These are phyloP conservation scores for Teratosphaeria gauchensis DNA, from an alignment of 2,329 filamentous ascomycete genomes.

Conservation along the genomic window DNA sequence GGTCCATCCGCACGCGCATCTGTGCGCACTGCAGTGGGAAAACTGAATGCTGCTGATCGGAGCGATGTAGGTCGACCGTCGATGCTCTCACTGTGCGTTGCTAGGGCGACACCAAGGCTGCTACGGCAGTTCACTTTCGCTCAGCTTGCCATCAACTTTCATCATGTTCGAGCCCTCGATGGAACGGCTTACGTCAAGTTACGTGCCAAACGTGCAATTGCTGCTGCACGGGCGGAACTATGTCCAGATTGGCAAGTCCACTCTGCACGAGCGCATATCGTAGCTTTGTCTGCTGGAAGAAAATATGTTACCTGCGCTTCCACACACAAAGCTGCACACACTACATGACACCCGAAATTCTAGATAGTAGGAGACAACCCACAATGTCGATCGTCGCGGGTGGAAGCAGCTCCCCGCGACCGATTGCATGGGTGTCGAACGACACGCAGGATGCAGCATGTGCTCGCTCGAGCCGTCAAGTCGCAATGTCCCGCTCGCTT, in stretches of 20 bases:
- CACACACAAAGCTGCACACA: not conserved
- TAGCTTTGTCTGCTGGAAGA: not conserved
- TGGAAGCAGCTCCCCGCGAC: conserved; percentile 14
- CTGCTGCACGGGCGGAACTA: not conserved
- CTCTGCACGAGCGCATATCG: not conserved
- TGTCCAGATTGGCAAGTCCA: not conserved
- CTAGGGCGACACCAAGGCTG: not conserved
- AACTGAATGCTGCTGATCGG: not conserved
- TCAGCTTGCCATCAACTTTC: not conserved
- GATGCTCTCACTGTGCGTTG: not conserved
- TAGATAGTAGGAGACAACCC: too few relatives aligned
- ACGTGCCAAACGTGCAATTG: not conserved
- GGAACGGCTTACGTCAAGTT: not conserved
- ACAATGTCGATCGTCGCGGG: conserved; percentile 5
- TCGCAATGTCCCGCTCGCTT: conserved; percentile 8
- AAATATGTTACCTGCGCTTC: not conserved
- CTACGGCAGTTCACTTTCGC: not conserved
- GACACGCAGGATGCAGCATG: conserved; percentile 6
- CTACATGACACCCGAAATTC: not conserved
- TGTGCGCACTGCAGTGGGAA: not conserved
- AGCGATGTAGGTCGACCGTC: not conserved
- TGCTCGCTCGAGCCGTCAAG: not conserved
- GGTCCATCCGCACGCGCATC: not conserved
- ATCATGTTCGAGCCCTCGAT: not conserved
- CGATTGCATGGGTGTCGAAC: conserved; percentile 11